Percentiles rank a stretch among this genome's conserved stretches.
phyloP scores from a whole-genome alignment of 2,329 filamentous ascomycete species.

The Scolecobasidium constrictum region DNA sequence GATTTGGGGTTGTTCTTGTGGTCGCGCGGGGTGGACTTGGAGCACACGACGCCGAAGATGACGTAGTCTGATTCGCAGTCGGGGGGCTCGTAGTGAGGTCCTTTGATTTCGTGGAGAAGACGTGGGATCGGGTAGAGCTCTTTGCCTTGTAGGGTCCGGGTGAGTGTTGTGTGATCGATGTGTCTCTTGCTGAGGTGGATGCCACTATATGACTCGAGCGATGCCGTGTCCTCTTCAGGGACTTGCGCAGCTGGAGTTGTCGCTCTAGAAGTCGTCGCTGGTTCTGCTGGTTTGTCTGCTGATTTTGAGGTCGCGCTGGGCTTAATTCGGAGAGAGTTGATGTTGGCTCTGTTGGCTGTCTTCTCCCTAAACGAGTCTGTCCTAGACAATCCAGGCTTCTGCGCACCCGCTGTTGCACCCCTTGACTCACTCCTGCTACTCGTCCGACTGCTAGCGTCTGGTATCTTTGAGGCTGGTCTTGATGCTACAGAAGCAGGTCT shows the following conservation, averaged over 20 bases:
- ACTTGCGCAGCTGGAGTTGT: neutral
- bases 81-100: constrained; percentile 67
- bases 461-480: neutral
- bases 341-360: neutral
- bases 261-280: neutral
- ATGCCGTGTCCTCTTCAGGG: neutral
- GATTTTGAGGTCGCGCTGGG: neutral
- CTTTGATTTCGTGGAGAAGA: constrained; percentile 68
- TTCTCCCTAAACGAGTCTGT: neutral
- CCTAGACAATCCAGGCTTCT: neutral
- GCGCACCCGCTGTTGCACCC: neutral
- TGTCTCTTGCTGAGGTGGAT: constrained; percentile 75
- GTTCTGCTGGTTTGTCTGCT: neutral
- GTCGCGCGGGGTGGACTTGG: constrained; percentile 71
- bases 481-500: neutral
- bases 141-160: constrained; percentile 67
- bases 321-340: neutral
- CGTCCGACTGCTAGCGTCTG: too few relatives aligned
- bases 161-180: constrained; percentile 69
- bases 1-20: constrained; percentile 38
- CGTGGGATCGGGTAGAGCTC: constrained; percentile 70
- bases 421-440: neutral
- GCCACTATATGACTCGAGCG: constrained; percentile 71
- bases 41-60: constrained; percentile 75
- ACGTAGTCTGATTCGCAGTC: constrained; percentile 78